These are phyloP conservation scores for Oidium heveae DNA, from an alignment of 2,329 filamentous ascomycete species.

Conservation along the genomic window DNA sequence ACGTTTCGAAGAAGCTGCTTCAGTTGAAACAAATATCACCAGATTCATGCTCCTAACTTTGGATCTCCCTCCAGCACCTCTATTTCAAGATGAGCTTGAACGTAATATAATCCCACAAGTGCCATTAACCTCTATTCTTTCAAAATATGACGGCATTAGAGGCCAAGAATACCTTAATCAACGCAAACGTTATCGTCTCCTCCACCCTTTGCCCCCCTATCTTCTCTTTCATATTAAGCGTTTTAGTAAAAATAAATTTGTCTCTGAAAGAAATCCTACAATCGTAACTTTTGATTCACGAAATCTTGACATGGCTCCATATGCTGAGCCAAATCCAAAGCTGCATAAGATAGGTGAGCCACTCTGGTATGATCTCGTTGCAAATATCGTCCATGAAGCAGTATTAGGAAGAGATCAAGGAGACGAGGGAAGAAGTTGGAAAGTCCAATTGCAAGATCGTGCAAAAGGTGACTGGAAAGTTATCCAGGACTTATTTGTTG, in stretches of 20 bases:
- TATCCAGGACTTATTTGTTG: slow-evolving; percentile 81
- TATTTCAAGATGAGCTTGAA: slow-evolving; percentile 88
- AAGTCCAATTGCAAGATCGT: slow-evolving; percentile 68
- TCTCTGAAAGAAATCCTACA: slow-evolving; percentile 84
- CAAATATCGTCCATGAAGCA: slow-evolving; percentile 77
- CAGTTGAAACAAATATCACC: slow-evolving; percentile 49
- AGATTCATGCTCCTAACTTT: slow-evolving; percentile 84
- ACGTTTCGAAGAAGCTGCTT: slow-evolving; percentile 74
- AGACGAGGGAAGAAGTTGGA: slow-evolving; percentile 81
- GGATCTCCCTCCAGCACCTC: slow-evolving; percentile 69
- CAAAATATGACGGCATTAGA: slow-evolving; percentile 76
- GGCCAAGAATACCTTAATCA: slow-evolving; percentile 77
- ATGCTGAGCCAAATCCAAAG: slow-evolving; percentile 64
- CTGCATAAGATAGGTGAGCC: slow-evolving; percentile 51
- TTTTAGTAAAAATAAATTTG: slow-evolving; percentile 91
- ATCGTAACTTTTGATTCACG: slow-evolving; percentile 88
- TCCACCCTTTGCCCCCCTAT: slow-evolving; percentile 78
- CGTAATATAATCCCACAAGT: slow-evolving; percentile 92
- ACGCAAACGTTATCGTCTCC: slow-evolving; percentile 65
- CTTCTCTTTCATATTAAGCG: slow-evolving; percentile 91
- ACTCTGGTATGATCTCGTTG: slow-evolving; percentile 84
- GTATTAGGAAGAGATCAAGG: slow-evolving; percentile 52
- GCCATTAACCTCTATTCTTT: slow-evolving; percentile 56
- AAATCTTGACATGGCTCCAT: slow-evolving; percentile 67
- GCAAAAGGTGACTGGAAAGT: slow-evolving; percentile 72